These are phyloP conservation scores for Xylariaceae sp. DNA, from an alignment of 2,329 filamentous ascomycete genomes.

Conservation along the genomic window DNA sequence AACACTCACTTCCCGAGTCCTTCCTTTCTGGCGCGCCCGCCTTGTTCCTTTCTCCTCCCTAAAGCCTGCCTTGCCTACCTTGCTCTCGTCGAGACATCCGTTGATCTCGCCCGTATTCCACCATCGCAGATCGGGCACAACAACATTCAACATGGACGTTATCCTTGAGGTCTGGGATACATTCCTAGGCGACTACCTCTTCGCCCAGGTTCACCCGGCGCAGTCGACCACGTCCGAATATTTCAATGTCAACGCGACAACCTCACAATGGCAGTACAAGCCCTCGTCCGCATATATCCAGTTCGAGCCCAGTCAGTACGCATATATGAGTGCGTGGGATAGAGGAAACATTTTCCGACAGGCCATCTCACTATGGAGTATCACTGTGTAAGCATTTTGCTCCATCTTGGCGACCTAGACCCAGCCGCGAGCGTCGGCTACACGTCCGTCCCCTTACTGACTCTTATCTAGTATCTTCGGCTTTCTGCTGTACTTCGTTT, in stretches of 20 bases:
- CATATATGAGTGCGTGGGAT: conserved; percentile 71
- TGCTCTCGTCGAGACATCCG: background rate
- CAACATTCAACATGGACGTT: conserved; percentile 69
- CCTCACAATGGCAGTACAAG: conserved; percentile 60
- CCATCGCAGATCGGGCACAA: background rate
- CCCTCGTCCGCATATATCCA: conserved; percentile 66
- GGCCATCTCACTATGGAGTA: conserved; percentile 67
- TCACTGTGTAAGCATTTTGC: conserved; percentile 64
- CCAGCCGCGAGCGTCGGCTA: background rate
- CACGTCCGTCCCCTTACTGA: conserved; percentile 13
- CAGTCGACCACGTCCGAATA: conserved; percentile 43
- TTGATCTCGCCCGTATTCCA: conserved; percentile 1
- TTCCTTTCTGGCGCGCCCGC: background rate
- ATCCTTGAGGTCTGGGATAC: conserved; percentile 81
- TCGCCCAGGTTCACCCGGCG: conserved; percentile 64
- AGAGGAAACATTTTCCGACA: conserved; percentile 77
- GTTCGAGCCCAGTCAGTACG: conserved; percentile 65
- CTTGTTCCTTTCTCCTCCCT: background rate
- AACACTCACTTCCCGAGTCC: background rate
- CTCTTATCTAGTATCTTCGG: conserved; percentile 67
- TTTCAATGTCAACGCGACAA: conserved; percentile 42
- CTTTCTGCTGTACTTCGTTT: conserved; percentile 75
- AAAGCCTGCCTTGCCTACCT: background rate
- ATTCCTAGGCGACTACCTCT: conserved; percentile 72
- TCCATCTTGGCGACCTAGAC: conserved; percentile 11